These are phyloP conservation scores for Cynara cardunculus DNA, from an alignment of 129 eudicot genomes.

Conservation along the genomic window DNA sequence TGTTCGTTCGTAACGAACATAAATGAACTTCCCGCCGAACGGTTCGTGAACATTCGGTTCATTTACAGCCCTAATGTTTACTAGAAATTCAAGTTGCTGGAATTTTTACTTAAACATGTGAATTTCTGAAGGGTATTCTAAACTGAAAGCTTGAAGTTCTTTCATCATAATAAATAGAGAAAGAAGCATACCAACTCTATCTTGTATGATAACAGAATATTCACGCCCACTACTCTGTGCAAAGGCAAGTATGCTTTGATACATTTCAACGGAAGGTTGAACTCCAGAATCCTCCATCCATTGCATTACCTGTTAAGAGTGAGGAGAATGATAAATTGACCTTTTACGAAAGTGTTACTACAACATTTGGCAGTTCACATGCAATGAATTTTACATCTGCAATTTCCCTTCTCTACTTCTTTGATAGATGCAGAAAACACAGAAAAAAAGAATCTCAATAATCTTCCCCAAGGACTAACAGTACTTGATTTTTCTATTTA, in stretches of 20 bases:
- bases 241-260: slow-evolving; percentile 46
- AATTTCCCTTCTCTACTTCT: background rate
- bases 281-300: slow-evolving; percentile 92
- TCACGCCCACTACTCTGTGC: slow-evolving; percentile 55
- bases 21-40: too few relatives aligned
- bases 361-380: background rate
- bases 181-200: slow-evolving; percentile 57
- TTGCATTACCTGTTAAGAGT: slow-evolving; percentile 61
- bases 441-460: too few relatives aligned
- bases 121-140: too few relatives aligned
- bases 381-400: background rate
- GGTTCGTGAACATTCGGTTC: too few relatives aligned
- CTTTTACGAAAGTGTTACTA: background rate
- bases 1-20: too few relatives aligned
- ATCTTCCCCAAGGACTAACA: background rate
- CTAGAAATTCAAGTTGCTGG: too few relatives aligned
- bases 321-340: background rate
- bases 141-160: background rate
- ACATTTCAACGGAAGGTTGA: slow-evolving; percentile 54
- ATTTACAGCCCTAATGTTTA: too few relatives aligned
- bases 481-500: too few relatives aligned
- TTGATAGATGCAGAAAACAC: background rate
- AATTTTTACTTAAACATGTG: too few relatives aligned
- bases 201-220: slow-evolving; percentile 51
- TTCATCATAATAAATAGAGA: background rate